Base-by-base conservation (phyloP, 257 asterid genomes). In the Hygrophila difformis region DNA sequence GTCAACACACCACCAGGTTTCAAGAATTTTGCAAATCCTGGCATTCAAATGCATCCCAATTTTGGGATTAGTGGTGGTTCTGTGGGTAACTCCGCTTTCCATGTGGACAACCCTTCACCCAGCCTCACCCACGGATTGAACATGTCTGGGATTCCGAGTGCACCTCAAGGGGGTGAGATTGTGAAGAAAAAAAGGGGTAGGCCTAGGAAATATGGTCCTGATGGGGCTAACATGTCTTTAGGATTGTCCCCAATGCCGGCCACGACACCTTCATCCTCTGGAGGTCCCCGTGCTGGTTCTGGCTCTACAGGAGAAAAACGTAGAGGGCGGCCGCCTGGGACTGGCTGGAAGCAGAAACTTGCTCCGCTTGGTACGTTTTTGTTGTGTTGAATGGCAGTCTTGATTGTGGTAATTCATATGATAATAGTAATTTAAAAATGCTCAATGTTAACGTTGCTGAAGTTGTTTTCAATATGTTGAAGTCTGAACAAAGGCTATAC, bases 111-210 rank as follows among this genome's bases (percentile, higher is more conserved):
- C 64, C 74, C 78, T 8, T 62, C 87, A 19, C 61, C 66, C 42
- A 74, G 47, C 56, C 84, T 72, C 58, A 35, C 73, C 52, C 93
- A 50, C 40, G 74, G 77, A 12, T 55, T 69, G 65, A 56, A 40
- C 49, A 62, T 61, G 62, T 45, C 74, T 17, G 39, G 53, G 12
- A 66, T 77, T 33, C 23, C 86, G 15, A 44, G 60, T 62, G 61
- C 24, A 49, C 29, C 79, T 3, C 68, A 66, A 20, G 60, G 79
- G 38, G 74, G 78, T 19, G 96, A 81, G 55, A 61, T 70, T 1
- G 85, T 64, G 61, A 89, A 82, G 78, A 88, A 85, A 68, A 89
- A 89, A 73, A 77, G 97, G 66, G 97, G 97, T 14, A 70, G 97
- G 65, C 97, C 97, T 1, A 74, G 97, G 58, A 89, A 89, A 39